Evolutionary conservation across 2,329 filamentous ascomycete genomes (phyloP).

Genomic region (Hansfordia pulvinata): DNA sequence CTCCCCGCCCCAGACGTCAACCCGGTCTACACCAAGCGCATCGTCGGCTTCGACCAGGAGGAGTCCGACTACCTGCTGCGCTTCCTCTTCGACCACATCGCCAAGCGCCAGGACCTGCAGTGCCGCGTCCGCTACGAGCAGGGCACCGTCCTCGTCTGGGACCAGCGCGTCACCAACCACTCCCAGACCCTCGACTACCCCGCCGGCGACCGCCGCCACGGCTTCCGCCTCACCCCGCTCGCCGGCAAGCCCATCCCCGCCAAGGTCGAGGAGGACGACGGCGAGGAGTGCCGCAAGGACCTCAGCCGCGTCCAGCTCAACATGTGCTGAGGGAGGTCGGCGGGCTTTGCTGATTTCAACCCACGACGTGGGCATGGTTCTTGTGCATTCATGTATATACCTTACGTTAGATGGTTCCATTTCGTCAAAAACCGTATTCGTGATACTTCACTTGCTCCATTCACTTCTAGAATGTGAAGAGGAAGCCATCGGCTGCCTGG

Average conservation of each 20-base stretch:
- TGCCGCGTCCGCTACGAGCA: slow-evolving; percentile 47
- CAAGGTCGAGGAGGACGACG: slow-evolving; percentile 9
- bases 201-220: slow-evolving; percentile 6
- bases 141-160: slow-evolving; percentile 53
- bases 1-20: no score
- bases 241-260: slow-evolving; percentile 6
- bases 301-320: slow-evolving; percentile 5
- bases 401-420: no score
- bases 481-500: slow-evolving; percentile 5
- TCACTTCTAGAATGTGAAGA: slow-evolving; percentile 6
- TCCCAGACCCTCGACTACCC: slow-evolving; percentile 5
- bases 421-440: not conserved
- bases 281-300: slow-evolving; percentile 9
- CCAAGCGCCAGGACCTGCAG: slow-evolving; percentile 50
- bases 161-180: slow-evolving; percentile 16
- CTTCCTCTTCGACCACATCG: slow-evolving; percentile 55
- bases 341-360: no score
- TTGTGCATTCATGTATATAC: no score
- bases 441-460: not conserved
- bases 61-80: slow-evolving; percentile 53
- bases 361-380: no score
- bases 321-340: slow-evolving; percentile 5
- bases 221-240: slow-evolving; percentile 5
- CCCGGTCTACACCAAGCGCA: slow-evolving; percentile 44
- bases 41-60: slow-evolving; percentile 55